Conservation (phyloP, 768 basidiomycete genomes). For the Auriscalpium orientale region DNA sequence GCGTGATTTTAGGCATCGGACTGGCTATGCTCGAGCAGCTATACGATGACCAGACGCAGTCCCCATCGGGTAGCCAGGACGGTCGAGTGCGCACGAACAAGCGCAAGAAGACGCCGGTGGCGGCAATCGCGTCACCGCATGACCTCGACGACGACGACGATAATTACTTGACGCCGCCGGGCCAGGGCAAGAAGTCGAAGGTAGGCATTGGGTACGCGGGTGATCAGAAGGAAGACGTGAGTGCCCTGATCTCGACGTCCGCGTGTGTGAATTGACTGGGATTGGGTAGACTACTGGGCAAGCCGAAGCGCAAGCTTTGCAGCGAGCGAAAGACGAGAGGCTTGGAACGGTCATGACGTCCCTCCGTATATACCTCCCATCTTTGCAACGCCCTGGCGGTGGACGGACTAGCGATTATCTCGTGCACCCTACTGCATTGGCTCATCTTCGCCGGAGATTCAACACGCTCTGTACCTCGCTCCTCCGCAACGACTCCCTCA, state of each 20-base stretch:
- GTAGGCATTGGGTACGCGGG: conserved; percentile 88
- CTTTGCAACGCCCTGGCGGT: conserved; percentile 66
- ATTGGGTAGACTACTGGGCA: conserved; percentile 65
- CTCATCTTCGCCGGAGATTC: conserved; percentile 87
- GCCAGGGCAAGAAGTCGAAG: conserved; percentile 57
- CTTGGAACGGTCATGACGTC: conserved; percentile 60
- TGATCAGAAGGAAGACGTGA: conserved; percentile 75
- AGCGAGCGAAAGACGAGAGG: conserved; percentile 65
- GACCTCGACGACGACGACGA: conserved; percentile 51
- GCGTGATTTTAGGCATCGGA: conserved; percentile 85
- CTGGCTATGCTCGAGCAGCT: conserved; percentile 76
- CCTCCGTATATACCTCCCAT: conserved; percentile 81
- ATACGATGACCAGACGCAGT: conserved; percentile 49
- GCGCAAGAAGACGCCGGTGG: conserved; percentile 33
- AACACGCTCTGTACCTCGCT: conserved; percentile 82
- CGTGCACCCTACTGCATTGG: conserved; percentile 86
- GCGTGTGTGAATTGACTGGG: background rate
- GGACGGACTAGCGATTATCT: conserved; percentile 83
- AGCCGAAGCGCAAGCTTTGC: conserved; percentile 65
- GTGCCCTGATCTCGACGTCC: conserved; percentile 21
- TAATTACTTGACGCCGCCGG: conserved; percentile 32
- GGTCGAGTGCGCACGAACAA: conserved; percentile 21
- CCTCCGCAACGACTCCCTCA: conserved; percentile 84
- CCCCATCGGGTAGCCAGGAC: conserved; percentile 21
- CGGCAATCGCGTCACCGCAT: conserved; percentile 15